Evolutionary conservation across 768 basidiomycete species (phyloP).

Genomic region (Tricholoma hemisulphureum): DNA sequence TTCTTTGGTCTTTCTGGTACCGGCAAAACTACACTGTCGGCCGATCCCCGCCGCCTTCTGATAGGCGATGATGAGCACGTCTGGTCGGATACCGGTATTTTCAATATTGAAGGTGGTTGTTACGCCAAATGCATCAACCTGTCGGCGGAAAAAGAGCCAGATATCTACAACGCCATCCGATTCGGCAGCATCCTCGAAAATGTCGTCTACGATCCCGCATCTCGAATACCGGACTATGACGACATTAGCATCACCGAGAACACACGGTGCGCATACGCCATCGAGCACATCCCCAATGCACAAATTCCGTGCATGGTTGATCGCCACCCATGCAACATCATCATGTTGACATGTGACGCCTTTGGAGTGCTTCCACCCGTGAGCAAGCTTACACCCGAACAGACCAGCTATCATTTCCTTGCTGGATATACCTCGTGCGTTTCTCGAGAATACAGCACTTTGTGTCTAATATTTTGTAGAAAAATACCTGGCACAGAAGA

Average conservation of each 20-base stretch:
- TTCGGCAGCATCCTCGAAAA: slow-evolving; percentile 99
- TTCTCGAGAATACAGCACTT: neutral
- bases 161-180: slow-evolving; percentile 92
- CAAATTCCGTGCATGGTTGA: slow-evolving; percentile 88
- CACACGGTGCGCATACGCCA: slow-evolving; percentile 98
- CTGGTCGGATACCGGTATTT: slow-evolving; percentile 98
- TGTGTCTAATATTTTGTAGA: slow-evolving; percentile 33
- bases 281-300: slow-evolving; percentile 95
- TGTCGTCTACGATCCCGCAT: slow-evolving; percentile 88
- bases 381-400: slow-evolving; percentile 85
- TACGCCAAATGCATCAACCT: slow-evolving; percentile 99
- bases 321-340: slow-evolving; percentile 88
- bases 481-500: slow-evolving; percentile 99
- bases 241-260: slow-evolving; percentile 98
- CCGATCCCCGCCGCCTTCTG: slow-evolving; percentile 88
- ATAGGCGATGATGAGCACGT: slow-evolving; percentile 99
- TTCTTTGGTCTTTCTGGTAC: slow-evolving; percentile 99
- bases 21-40: slow-evolving; percentile 97
- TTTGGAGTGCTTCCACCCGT: slow-evolving; percentile 98
- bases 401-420: slow-evolving; percentile 97
- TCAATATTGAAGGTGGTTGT: slow-evolving; percentile 99
- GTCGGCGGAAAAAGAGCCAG: slow-evolving; percentile 95
- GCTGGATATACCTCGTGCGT: slow-evolving; percentile 92
- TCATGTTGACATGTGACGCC: slow-evolving; percentile 97
- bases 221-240: slow-evolving; percentile 90